Percentiles rank a stretch among this genome's conserved stretches.
phyloP scores from a whole-genome alignment of 2,329 filamentous ascomycete genomes.

The Colletotrichum sp. region DNA sequence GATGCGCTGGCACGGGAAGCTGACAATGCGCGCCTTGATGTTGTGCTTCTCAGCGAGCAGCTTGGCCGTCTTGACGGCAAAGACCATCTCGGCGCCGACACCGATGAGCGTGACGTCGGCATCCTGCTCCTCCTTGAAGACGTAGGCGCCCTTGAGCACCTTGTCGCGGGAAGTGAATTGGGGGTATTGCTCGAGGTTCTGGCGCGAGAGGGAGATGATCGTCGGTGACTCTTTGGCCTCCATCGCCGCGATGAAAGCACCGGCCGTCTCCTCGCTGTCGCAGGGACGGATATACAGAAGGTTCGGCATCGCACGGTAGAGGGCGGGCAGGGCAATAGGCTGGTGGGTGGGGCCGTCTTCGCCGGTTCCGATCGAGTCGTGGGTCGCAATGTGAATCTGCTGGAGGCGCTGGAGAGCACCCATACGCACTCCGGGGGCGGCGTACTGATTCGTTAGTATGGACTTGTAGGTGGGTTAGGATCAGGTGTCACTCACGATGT shows the following conservation, averaged over 20 bases:
- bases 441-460: conserved; percentile 37
- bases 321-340: conserved; percentile 59
- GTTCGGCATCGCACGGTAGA: conserved; percentile 69
- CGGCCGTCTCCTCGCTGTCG: conserved; percentile 62
- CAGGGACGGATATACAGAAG: conserved; percentile 64
- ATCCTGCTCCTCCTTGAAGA: conserved; percentile 44
- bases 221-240: conserved; percentile 42
- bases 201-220: conserved; percentile 54
- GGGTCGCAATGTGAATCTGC: conserved; percentile 64
- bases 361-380: conserved; percentile 64
- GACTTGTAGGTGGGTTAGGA: background rate
- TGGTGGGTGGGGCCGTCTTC: conserved; percentile 69
- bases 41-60: conserved; percentile 42
- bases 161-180: conserved; percentile 50
- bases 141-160: conserved; percentile 50
- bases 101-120: conserved; percentile 51
- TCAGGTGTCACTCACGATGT: conserved; percentile 38
- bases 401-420: conserved; percentile 61
- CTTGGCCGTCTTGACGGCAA: conserved; percentile 35
- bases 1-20: conserved; percentile 49
- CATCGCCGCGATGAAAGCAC: conserved; percentile 57
- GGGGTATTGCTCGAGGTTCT: conserved; percentile 42
- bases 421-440: conserved; percentile 65
- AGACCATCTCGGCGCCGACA: conserved; percentile 39
- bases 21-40: conserved; percentile 44